A percentile compares a stretch with the other conserved stretches of the same genome.
Evolutionary conservation across 805 yeast genomes (phyloP).

Genomic region (Jamesozyma jinghongensis): DNA sequence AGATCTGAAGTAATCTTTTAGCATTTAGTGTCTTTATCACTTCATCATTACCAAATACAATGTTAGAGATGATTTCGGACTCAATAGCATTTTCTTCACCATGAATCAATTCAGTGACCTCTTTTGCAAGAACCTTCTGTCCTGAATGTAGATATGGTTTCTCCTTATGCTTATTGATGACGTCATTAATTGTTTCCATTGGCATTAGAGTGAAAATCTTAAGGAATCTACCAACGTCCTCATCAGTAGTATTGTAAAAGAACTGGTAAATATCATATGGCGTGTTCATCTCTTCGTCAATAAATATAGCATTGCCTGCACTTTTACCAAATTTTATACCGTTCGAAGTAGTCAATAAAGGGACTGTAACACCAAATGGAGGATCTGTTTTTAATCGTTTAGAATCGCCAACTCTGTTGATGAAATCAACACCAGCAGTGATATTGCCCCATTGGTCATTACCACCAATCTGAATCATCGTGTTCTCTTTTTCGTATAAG

Average conservation of each 20-base stretch:
- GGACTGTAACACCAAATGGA: slow-evolving; percentile 78
- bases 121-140: slow-evolving; percentile 70
- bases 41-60: slow-evolving; percentile 39
- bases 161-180: slow-evolving; percentile 43
- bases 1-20: slow-evolving; percentile 12
- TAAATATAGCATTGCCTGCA: slow-evolving; percentile 93
- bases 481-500: slow-evolving; percentile 47
- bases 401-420: slow-evolving; percentile 42
- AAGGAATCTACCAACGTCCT: slow-evolving; percentile 58
- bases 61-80: slow-evolving; percentile 57
- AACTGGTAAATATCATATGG: slow-evolving; percentile 80
- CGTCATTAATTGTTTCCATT: slow-evolving; percentile 41
- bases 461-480: slow-evolving; percentile 83
- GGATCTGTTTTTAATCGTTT: slow-evolving; percentile 16
- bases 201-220: slow-evolving; percentile 78
- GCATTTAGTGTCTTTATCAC: slow-evolving; percentile 3
- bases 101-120: slow-evolving; percentile 80
- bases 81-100: slow-evolving; percentile 68
- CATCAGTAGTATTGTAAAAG: slow-evolving; percentile 72
- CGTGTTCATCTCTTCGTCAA: slow-evolving; percentile 63
- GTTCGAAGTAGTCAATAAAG: slow-evolving; percentile 73
- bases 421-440: slow-evolving; percentile 88
- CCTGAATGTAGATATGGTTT: slow-evolving; percentile 63
- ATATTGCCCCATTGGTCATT: slow-evolving; percentile 98
- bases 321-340: slow-evolving; percentile 96